These are phyloP conservation scores for Mycena galopus DNA, from an alignment of 768 basidiomycete genomes.

Conservation along the genomic window DNA sequence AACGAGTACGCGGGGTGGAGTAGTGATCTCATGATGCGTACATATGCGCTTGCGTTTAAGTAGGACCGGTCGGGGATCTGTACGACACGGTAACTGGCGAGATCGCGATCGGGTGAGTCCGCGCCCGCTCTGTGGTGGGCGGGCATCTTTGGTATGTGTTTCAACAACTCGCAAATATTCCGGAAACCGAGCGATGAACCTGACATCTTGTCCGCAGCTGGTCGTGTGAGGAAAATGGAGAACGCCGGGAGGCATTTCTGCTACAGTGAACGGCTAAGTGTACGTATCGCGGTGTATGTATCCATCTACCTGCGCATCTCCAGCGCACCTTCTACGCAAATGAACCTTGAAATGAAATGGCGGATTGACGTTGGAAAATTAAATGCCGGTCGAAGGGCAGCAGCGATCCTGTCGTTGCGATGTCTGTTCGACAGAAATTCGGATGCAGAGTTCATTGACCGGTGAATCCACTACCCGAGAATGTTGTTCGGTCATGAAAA, in stretches of 20 bases:
- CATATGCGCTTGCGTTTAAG: too few species aligned
- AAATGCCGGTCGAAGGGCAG: too few species aligned
- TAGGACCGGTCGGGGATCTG: slow-evolving; percentile 59
- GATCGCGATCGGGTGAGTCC: slow-evolving; percentile 59
- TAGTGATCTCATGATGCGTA: neutral
- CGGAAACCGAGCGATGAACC: neutral
- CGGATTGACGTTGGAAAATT: too few species aligned
- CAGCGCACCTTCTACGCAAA: neutral
- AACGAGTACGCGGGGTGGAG: slow-evolving; percentile 38
- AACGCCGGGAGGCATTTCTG: neutral
- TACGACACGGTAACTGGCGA: slow-evolving; percentile 66
- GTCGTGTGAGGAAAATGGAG: slow-evolving; percentile 12
- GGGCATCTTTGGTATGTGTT: slow-evolving; percentile 61
- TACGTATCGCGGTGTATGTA: neutral
- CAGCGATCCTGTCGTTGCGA: too few species aligned
- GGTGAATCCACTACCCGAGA: too few species aligned
- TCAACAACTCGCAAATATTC: neutral
- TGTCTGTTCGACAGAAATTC: too few species aligned
- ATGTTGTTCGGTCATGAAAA: too few species aligned
- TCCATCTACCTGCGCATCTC: neutral
- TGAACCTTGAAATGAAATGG: neutral
- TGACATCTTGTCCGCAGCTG: slow-evolving; percentile 8
- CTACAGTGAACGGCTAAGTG: neutral
- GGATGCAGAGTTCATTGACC: too few species aligned
- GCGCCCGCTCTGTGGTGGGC: slow-evolving; percentile 69